Conservation (phyloP, 2,329 filamentous ascomycete genomes). For the Coleophoma cylindrospora region DNA sequence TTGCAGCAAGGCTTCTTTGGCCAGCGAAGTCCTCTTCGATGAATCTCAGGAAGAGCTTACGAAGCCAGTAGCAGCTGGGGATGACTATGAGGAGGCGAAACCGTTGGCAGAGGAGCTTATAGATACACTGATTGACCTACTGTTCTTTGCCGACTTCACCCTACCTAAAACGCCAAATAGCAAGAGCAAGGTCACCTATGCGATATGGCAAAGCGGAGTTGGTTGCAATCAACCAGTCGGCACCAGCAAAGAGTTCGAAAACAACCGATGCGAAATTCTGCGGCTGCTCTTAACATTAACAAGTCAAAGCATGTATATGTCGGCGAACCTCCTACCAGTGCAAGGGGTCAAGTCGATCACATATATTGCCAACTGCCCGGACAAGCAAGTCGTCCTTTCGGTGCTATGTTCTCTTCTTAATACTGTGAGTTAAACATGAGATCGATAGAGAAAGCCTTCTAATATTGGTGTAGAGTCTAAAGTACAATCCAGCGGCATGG, state of each 20-base stretch:
- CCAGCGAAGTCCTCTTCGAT: constrained; percentile 79
- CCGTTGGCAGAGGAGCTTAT: constrained; percentile 90
- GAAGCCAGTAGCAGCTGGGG: constrained; percentile 38
- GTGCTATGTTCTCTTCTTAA: constrained; percentile 90
- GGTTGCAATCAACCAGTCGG: constrained; percentile 87
- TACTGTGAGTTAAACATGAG: constrained; percentile 56
- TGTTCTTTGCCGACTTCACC: constrained; percentile 90
- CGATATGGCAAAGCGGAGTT: constrained; percentile 97
- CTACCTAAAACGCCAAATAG: constrained; percentile 67
- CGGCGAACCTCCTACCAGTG: constrained; percentile 71
- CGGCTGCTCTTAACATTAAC: constrained; percentile 80
- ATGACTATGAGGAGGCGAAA: constrained; percentile 75
- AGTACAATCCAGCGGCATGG: constrained; percentile 94
- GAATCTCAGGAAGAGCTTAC: constrained; percentile 56
- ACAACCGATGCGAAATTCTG: constrained; percentile 85
- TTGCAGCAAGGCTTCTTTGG: constrained; percentile 53
- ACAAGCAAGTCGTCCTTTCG: constrained; percentile 89
- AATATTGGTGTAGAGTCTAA: constrained; percentile 63
- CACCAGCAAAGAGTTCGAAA: constrained; percentile 89
- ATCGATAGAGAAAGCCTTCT: constrained; percentile 2
- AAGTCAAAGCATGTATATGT: constrained; percentile 91
- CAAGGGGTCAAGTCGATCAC: constrained; percentile 81
- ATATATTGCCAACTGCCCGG: constrained; percentile 80
- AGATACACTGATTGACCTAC: constrained; percentile 79
- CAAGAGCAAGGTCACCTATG: constrained; percentile 79